Percentiles rank a stretch among this genome's conserved stretches.
Conservation (phyloP, 345 rosid species). For the Linum trigynum region DNA sequence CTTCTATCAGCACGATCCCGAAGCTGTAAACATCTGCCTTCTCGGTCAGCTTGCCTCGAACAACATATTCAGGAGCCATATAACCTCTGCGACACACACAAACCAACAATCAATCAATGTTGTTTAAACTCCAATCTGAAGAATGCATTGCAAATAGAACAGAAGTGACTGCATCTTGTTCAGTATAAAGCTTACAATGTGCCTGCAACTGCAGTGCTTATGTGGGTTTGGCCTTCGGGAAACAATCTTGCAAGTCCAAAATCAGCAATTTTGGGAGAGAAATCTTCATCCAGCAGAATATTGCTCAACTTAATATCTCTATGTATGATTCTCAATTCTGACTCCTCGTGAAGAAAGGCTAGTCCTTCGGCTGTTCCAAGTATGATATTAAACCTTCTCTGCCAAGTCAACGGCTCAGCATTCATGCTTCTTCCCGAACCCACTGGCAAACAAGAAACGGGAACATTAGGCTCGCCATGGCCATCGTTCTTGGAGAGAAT, state of each 20-base stretch:
- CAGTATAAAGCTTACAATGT: conserved; percentile 45
- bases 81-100: conserved; percentile 47
- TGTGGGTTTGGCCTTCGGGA: conserved; percentile 59
- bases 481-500: too few species aligned
- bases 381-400: conserved; percentile 43
- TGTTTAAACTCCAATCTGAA: background rate
- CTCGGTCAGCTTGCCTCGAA: conserved; percentile 64
- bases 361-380: conserved; percentile 74
- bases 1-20: conserved; percentile 69
- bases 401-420: conserved; percentile 45
- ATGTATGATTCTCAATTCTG: conserved; percentile 66
- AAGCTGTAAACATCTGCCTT: conserved; percentile 85
- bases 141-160: background rate
- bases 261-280: conserved; percentile 73
- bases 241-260: conserved; percentile 79
- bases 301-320: conserved; percentile 81
- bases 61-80: conserved; percentile 86
- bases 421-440: conserved; percentile 35
- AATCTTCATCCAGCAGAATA: conserved; percentile 59
- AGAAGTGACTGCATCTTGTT: background rate
- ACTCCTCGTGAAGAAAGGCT: conserved; percentile 74
- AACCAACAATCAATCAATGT: background rate
- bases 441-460: conserved; percentile 1
- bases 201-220: conserved; percentile 73
- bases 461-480: background rate